These are phyloP conservation scores for Annulohypoxylon stygium DNA, from an alignment of 495 filamentous ascomycete species.

Conservation along the genomic window DNA sequence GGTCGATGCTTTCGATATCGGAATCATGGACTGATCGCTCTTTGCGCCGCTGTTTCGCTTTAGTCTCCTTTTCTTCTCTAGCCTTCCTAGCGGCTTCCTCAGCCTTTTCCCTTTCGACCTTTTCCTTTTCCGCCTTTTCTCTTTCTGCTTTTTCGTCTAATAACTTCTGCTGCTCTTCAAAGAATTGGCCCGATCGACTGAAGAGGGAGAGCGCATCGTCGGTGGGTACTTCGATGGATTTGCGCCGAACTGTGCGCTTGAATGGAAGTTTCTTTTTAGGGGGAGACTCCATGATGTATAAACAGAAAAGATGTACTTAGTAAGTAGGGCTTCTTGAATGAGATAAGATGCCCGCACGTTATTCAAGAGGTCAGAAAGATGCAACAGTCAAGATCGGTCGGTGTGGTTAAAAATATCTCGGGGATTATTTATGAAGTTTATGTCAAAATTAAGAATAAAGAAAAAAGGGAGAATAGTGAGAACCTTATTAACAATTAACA, in stretches of 20 bases:
- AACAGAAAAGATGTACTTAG: background rate
- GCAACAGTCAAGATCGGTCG: background rate
- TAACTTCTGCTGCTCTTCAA: conserved; percentile 66
- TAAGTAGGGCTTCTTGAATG: background rate
- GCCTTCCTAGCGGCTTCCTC: conserved; percentile 30
- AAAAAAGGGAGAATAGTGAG: background rate
- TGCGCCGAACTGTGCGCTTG: conserved; percentile 70
- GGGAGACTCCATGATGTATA: conserved; percentile 42
- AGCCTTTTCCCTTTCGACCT: background rate
- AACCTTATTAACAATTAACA: conserved; percentile 8
- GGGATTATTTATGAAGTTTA: background rate
- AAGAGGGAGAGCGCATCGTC: conserved; percentile 71
- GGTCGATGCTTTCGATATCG: conserved; percentile 47
- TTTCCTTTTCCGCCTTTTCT: conserved; percentile 53
- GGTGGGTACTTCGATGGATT: conserved; percentile 50
- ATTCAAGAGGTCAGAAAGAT: conserved; percentile 1
- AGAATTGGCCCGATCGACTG: conserved; percentile 73
- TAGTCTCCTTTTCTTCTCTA: conserved; percentile 43
- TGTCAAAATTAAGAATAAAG: background rate
- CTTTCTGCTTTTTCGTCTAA: conserved; percentile 50
- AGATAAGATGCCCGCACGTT: background rate
- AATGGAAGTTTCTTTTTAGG: conserved; percentile 76
- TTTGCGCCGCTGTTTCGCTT: conserved; percentile 41
- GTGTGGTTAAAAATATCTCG: background rate
- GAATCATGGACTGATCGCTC: conserved; percentile 44